Percentiles rank a stretch among this genome's conserved stretches.
Evolutionary conservation across 768 basidiomycete species (phyloP).

Genomic region (Obba rivulosa): DNA sequence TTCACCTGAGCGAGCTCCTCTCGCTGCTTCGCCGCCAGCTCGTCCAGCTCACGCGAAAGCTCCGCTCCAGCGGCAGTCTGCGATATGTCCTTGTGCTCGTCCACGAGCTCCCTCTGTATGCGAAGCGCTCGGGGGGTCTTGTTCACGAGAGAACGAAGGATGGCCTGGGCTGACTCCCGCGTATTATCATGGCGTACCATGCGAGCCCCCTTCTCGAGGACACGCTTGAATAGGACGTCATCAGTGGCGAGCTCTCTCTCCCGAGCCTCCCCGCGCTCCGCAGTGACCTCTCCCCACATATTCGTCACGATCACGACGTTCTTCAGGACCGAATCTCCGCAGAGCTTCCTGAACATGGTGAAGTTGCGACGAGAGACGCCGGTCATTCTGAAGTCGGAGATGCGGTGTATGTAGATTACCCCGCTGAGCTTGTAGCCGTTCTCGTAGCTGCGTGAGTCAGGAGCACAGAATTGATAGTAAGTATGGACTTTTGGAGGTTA

Average conservation of each 20-base stretch:
- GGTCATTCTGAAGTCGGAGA: slow-evolving; percentile 15
- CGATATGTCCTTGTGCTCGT: slow-evolving; percentile 38
- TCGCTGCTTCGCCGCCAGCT: slow-evolving; percentile 40
- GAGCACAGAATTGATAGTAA: background rate
- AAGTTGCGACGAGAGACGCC: slow-evolving; percentile 10
- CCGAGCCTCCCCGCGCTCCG: slow-evolving; percentile 3
- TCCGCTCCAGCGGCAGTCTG: slow-evolving; percentile 51
- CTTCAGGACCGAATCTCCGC: slow-evolving; percentile 13
- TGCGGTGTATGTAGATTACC: slow-evolving; percentile 20
- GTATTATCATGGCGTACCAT: slow-evolving; percentile 39
- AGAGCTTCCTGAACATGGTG: slow-evolving; percentile 15
- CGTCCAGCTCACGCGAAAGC: slow-evolving; percentile 42
- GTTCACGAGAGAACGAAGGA: slow-evolving; percentile 37
- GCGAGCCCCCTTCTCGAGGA: slow-evolving; percentile 56
- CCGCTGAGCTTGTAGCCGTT: slow-evolving; percentile 12
- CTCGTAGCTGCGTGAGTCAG: slow-evolving; percentile 9
- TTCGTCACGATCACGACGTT: slow-evolving; percentile 22
- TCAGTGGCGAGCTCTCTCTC: slow-evolving; percentile 31
- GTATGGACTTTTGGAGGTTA: background rate
- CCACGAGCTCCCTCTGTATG: slow-evolving; percentile 53
- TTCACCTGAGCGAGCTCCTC: slow-evolving; percentile 34
- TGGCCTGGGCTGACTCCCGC: slow-evolving; percentile 32
- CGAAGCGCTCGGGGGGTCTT: slow-evolving; percentile 37
- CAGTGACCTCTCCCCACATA: slow-evolving; percentile 21
- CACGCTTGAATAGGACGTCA: slow-evolving; percentile 90